Conservation (phyloP, 2,329 filamentous ascomycete species). For the Clarireedia hainanense region DNA sequence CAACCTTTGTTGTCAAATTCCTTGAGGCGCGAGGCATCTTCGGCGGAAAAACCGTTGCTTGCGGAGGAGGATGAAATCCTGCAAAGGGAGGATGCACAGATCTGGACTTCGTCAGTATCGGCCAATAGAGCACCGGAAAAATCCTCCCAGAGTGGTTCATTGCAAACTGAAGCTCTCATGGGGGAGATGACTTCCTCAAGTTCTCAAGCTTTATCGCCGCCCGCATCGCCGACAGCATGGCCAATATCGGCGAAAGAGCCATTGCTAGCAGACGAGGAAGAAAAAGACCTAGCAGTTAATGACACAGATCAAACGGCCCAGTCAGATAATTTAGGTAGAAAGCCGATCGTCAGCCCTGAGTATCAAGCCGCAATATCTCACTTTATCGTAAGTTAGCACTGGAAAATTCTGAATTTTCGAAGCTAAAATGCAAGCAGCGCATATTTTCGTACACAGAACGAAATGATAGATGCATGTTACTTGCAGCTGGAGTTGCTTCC, state of each 20-base stretch:
- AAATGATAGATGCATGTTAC: slow-evolving; percentile 12
- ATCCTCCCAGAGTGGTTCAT: not conserved
- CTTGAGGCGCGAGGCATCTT: not conserved
- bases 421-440: slow-evolving; percentile 10
- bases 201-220: not conserved
- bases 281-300: not conserved
- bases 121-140: not conserved
- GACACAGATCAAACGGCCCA: not conserved
- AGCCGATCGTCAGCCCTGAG: not conserved
- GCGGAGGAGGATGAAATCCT: not conserved
- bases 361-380: slow-evolving; percentile 2
- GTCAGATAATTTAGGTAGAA: not conserved
- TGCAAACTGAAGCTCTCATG: slow-evolving; percentile 1
- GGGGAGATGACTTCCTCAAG: not conserved
- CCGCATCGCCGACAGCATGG: not conserved
- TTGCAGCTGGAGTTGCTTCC: slow-evolving; percentile 37
- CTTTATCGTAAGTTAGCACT: not conserved
- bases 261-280: not conserved
- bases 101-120: no score
- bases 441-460: slow-evolving; percentile 19
- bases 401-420: not conserved
- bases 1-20: not conserved
- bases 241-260: slow-evolving; percentile 1
- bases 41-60: not conserved
- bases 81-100: not conserved